phyloP scores from a whole-genome alignment of 306 rosid species.

The Mimosa bimucronata region DNA sequence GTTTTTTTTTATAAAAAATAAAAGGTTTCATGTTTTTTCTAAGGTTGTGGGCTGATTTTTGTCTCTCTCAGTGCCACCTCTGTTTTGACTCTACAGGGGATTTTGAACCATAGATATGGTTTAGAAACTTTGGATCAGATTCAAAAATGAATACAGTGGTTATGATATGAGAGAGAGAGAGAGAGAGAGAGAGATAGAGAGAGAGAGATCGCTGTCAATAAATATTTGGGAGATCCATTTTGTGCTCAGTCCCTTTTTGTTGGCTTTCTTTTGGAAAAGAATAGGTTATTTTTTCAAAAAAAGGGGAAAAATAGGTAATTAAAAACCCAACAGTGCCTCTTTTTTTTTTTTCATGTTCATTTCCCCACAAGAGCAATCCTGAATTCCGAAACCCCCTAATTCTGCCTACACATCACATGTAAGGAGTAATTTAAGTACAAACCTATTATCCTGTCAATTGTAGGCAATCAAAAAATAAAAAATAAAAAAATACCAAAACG shows the following conservation, averaged over 20 bases:
- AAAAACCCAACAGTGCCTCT: constrained; percentile 36
- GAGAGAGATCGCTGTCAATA: constrained; percentile 53
- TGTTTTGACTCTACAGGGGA: constrained; percentile 37
- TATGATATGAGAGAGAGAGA: neutral
- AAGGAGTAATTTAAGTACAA: neutral
- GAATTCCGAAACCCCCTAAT: constrained; percentile 25
- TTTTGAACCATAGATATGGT: constrained; percentile 29
- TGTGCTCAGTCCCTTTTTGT: constrained; percentile 46
- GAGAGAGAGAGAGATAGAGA: constrained; percentile 19
- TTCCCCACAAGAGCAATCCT: constrained; percentile 29
- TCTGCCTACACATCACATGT: constrained; percentile 34
- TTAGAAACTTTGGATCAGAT: neutral
- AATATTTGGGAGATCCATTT: constrained; percentile 58
- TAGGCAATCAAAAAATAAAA: neutral
- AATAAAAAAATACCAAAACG: neutral
- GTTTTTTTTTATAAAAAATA: too few species aligned
- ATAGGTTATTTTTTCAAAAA: constrained; percentile 27
- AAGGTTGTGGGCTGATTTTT: constrained; percentile 42
- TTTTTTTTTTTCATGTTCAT: constrained; percentile 28
- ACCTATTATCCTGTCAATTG: constrained; percentile 21
- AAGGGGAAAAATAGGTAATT: constrained; percentile 4
- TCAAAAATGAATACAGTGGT: neutral
- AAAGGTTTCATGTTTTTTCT: constrained; percentile 18
- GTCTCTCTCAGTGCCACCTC: neutral
- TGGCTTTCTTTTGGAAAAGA: constrained; percentile 56